phyloP scores from a whole-genome alignment of 495 filamentous ascomycete genomes.

The Tuber magnatum region DNA sequence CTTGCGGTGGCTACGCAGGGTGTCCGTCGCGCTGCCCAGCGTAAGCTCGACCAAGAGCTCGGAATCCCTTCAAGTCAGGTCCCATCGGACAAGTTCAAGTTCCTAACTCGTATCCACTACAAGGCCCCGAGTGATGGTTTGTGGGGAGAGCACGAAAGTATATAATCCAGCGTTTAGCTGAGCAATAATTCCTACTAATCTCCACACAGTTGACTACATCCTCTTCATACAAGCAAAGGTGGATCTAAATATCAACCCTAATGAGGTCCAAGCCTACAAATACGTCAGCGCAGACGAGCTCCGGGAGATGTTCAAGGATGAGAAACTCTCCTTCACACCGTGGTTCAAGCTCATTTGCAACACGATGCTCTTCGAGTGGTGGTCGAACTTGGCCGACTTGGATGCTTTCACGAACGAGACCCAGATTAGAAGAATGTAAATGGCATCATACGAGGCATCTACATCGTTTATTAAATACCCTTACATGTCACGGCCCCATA shows the following conservation, averaged over 20 bases:
- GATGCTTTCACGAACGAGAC: slow-evolving; percentile 81
- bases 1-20: slow-evolving; percentile 72
- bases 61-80: slow-evolving; percentile 87
- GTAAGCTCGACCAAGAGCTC: slow-evolving; percentile 90
- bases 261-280: slow-evolving; percentile 76
- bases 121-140: slow-evolving; percentile 93
- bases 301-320: slow-evolving; percentile 75
- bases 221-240: slow-evolving; percentile 95
- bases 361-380: slow-evolving; percentile 98
- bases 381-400: slow-evolving; percentile 76
- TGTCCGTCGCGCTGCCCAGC: slow-evolving; percentile 80
- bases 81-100: slow-evolving; percentile 83
- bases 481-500: neutral
- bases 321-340: slow-evolving; percentile 76
- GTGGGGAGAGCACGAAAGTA: slow-evolving; percentile 99
- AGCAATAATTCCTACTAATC: neutral
- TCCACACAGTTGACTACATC: slow-evolving; percentile 82
- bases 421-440: slow-evolving; percentile 77
- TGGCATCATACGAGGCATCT: slow-evolving; percentile 1
- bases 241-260: slow-evolving; percentile 67
- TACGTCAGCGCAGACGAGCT: slow-evolving; percentile 80
- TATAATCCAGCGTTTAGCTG: slow-evolving; percentile 40
- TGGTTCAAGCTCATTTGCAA: slow-evolving; percentile 99
- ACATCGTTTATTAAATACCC: neutral
- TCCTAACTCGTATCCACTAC: slow-evolving; percentile 96